Conservation (phyloP, 176 grass and related monocot species). For the Tillandsia leiboldiana region DNA sequence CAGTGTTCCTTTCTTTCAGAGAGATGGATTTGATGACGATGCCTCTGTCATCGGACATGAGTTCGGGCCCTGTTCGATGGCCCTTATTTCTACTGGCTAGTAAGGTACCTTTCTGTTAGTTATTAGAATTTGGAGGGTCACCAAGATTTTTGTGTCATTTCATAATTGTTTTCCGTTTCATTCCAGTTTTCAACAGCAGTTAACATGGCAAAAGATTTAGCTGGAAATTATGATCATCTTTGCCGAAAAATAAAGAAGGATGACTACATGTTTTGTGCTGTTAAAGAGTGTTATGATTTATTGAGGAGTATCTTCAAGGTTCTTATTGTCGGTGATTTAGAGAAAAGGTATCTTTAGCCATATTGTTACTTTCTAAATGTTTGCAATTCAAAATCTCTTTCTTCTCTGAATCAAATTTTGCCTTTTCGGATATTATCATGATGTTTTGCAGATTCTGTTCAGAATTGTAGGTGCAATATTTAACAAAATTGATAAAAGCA, state of each 20-base stretch:
- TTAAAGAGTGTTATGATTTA: conserved; percentile 64
- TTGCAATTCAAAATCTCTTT: neutral
- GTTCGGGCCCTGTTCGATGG: conserved; percentile 51
- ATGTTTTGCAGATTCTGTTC: conserved; percentile 38
- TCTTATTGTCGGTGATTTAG: conserved; percentile 63
- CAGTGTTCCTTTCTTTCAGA: conserved; percentile 21
- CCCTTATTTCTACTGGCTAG: conserved; percentile 84
- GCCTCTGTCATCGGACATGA: conserved; percentile 55
- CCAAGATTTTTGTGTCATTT: conserved; percentile 6
- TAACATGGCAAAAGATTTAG: conserved; percentile 70
- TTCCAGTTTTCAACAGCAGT: conserved; percentile 75
- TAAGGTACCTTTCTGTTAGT: conserved; percentile 51
- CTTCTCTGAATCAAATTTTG: conserved; percentile 9
- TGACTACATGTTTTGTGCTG: conserved; percentile 68
- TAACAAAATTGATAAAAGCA: conserved; percentile 48
- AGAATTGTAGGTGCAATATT: conserved; percentile 63
- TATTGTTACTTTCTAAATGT: conserved; percentile 17
- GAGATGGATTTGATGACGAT: conserved; percentile 93
- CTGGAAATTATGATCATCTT: conserved; percentile 43
- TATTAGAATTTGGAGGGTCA: neutral
- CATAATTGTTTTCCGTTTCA: conserved; percentile 24
- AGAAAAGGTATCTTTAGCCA: conserved; percentile 44
- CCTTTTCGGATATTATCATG: conserved; percentile 29
- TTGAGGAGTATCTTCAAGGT: conserved; percentile 50
- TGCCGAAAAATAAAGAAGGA: conserved; percentile 63